These are phyloP conservation scores for Symmetrospora coprosmae DNA, from an alignment of 768 basidiomycete species.

Conservation along the genomic window DNA sequence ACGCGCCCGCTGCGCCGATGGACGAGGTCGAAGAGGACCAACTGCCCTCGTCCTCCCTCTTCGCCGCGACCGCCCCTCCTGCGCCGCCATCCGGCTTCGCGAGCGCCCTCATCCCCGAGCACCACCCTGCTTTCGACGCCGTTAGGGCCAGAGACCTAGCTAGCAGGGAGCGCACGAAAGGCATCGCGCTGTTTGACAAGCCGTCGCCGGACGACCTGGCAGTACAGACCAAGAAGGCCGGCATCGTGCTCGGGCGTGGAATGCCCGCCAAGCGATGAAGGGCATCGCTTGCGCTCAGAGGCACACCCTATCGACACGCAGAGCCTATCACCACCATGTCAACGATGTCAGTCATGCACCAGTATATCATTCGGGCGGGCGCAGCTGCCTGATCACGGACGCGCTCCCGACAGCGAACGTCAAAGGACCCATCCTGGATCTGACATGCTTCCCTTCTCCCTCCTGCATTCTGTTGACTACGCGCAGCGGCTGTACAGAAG, in stretches of 20 bases:
- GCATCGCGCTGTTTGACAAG: neutral
- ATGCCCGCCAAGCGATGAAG: neutral
- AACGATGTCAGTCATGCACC: neutral
- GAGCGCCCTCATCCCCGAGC: conserved; percentile 8
- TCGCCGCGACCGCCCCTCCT: neutral
- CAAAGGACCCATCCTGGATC: too few relatives aligned
- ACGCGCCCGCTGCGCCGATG: neutral
- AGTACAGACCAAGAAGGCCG: neutral
- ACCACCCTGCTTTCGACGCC: neutral
- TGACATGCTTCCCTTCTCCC: conserved; percentile 33
- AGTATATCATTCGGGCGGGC: neutral
- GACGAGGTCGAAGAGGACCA: conserved; percentile 6
- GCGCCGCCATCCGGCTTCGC: too few relatives aligned
- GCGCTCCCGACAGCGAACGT: too few relatives aligned
- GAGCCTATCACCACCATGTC: neutral
- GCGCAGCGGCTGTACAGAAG: neutral
- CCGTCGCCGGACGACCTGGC: conserved; percentile 18
- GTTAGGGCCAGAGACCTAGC: neutral
- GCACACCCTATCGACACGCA: neutral
- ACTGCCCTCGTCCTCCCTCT: conserved; percentile 22
- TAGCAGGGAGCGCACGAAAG: neutral
- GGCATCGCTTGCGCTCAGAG: neutral
- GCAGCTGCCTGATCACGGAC: conserved; percentile 30
- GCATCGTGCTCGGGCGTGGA: neutral
- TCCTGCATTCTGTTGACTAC: neutral